Evolutionary conservation across 139 green algal species (phyloP).

Genomic region (Monoraphidium neglectum): DNA sequence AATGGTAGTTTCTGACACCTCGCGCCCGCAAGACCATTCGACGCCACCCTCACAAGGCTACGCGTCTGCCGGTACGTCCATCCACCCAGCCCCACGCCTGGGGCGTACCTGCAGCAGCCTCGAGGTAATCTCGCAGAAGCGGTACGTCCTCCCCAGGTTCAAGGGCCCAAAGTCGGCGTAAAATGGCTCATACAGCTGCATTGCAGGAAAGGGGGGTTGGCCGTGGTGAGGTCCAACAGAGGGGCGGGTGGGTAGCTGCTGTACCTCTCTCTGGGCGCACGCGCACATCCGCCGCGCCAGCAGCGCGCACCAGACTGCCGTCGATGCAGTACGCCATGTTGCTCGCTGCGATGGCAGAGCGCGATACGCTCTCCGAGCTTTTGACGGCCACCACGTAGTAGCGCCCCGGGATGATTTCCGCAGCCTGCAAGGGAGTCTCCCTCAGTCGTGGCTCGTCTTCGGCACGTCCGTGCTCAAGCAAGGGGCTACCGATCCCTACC

Average conservation of each 20-base stretch:
- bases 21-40: no score
- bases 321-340: slow-evolving; percentile 70
- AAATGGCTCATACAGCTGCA: slow-evolving; percentile 90
- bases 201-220: neutral
- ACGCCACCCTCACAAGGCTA: no score
- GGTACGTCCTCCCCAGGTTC: slow-evolving; percentile 82
- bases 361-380: slow-evolving; percentile 24
- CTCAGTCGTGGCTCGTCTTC: no score
- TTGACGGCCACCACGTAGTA: slow-evolving; percentile 64
- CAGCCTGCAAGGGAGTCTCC: slow-evolving; percentile 31
- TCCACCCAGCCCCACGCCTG: no score
- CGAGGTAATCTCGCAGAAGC: slow-evolving; percentile 73
- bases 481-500: no score
- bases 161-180: slow-evolving; percentile 92
- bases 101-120: slow-evolving; percentile 62
- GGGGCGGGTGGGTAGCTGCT: no score
- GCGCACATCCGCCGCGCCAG: neutral
- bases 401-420: slow-evolving; percentile 66
- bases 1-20: no score
- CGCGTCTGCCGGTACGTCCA: no score
- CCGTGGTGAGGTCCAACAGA: no score
- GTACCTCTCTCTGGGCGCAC: neutral
- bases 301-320: slow-evolving; percentile 56
- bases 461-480: no score
- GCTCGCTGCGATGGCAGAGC: slow-evolving; percentile 34